Evolutionary conservation across 108 stramenopile species (phyloP).

Genomic region (Skeletonema costatum): DNA sequence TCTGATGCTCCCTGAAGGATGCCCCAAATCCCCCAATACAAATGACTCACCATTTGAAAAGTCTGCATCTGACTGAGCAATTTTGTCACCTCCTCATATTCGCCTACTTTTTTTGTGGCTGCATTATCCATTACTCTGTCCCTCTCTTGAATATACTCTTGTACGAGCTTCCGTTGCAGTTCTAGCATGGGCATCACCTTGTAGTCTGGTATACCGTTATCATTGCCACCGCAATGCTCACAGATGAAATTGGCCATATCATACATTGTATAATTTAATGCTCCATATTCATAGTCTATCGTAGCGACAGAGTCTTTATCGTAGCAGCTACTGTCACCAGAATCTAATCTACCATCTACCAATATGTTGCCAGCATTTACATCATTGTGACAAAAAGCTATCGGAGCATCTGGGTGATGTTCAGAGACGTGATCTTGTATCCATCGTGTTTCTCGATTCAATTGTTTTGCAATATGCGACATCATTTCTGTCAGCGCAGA

Average conservation of each 20-base stretch:
- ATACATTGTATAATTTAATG: conserved; percentile 73
- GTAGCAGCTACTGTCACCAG: background rate
- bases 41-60: conserved; percentile 78
- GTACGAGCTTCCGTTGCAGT: conserved; percentile 48
- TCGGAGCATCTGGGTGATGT: conserved; percentile 15
- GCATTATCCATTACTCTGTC: conserved; percentile 15
- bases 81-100: conserved; percentile 10
- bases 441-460: conserved; percentile 34
- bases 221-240: conserved; percentile 83
- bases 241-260: conserved; percentile 92
- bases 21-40: conserved; percentile 90
- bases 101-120: background rate
- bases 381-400: conserved; percentile 93
- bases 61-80: conserved; percentile 51
- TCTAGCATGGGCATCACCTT: conserved; percentile 45
- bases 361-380: conserved; percentile 80
- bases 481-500: conserved; percentile 13
- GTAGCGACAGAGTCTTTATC: conserved; percentile 46
- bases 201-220: conserved; percentile 65
- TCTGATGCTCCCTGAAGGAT: conserved; percentile 78
- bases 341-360: conserved; percentile 17
- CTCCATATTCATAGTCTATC: conserved; percentile 92
- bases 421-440: background rate
- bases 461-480: conserved; percentile 33
- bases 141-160: conserved; percentile 49